These are phyloP conservation scores for Rhynchosporium agropyri DNA, from an alignment of 2,329 filamentous ascomycete species.

Conservation along the genomic window DNA sequence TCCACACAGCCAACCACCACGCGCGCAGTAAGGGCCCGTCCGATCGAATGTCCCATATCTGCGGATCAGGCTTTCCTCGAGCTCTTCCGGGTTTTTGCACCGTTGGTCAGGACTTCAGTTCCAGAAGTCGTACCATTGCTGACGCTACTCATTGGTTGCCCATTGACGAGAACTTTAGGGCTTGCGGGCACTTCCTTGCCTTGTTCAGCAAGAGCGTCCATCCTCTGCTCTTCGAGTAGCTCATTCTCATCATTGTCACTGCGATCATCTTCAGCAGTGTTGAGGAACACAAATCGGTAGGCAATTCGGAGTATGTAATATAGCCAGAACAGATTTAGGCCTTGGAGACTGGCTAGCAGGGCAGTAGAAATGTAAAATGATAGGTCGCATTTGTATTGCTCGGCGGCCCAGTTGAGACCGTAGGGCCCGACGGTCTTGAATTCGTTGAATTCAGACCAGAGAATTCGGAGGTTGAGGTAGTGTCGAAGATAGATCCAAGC, in stretches of 20 bases:
- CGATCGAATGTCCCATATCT: constrained; percentile 4
- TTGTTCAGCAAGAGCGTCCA: constrained; percentile 29
- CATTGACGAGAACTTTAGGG: constrained; percentile 28
- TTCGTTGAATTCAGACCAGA: constrained; percentile 74
- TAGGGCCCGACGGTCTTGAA: constrained; percentile 76
- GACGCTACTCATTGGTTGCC: constrained; percentile 24
- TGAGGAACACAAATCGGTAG: constrained; percentile 66
- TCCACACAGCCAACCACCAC: constrained; percentile 16
- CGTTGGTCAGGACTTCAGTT: constrained; percentile 25
- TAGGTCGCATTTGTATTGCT: constrained; percentile 77
- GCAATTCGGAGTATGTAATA: constrained; percentile 76
- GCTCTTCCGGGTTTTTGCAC: constrained; percentile 33
- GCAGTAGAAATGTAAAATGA: constrained; percentile 67
- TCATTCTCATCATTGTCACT: constrained; percentile 66
- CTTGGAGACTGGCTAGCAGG: constrained; percentile 69
- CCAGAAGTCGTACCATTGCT: constrained; percentile 29
- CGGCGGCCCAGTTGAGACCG: constrained; percentile 73
- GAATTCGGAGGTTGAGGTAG: constrained; percentile 77
- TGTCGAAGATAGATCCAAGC: constrained; percentile 92
- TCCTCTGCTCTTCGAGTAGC: constrained; percentile 31
- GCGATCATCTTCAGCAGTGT: constrained; percentile 68
- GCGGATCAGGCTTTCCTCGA: constrained; percentile 22
- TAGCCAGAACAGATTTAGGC: constrained; percentile 81
- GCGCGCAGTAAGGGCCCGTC: constrained; percentile 18
- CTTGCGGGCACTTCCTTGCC: constrained; percentile 13